These are phyloP conservation scores for Fusarium neocosmosporiellum DNA, from an alignment of 2,329 filamentous ascomycete genomes.

Conservation along the genomic window DNA sequence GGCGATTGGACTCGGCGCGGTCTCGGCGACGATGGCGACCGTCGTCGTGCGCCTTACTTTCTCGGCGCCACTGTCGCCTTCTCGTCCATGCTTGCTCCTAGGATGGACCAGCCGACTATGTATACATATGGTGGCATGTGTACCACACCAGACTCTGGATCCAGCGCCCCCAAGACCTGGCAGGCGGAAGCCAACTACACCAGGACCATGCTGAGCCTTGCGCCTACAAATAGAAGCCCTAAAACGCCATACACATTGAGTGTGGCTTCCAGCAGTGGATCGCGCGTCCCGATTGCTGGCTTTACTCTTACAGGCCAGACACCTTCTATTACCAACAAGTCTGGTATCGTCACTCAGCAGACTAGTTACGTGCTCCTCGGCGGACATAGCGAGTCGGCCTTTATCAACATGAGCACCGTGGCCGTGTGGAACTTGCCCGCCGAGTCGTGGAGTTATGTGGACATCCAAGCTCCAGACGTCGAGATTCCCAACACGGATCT, in stretches of 20 bases:
- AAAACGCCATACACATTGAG: constrained; percentile 50
- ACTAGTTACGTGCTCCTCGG: constrained; percentile 85
- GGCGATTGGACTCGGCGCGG: constrained; percentile 39
- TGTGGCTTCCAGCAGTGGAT: constrained; percentile 63
- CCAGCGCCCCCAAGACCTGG: constrained; percentile 64
- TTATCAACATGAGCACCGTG: constrained; percentile 93
- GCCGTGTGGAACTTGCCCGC: constrained; percentile 90
- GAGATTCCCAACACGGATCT: constrained; percentile 64
- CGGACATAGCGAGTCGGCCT: constrained; percentile 84
- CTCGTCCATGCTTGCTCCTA: constrained; percentile 67
- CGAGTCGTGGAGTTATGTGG: constrained; percentile 85
- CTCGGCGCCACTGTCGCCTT: constrained; percentile 73
- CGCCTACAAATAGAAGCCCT: constrained; percentile 53
- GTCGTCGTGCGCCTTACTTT: constrained; percentile 57
- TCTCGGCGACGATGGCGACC: constrained; percentile 33
- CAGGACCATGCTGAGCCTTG: constrained; percentile 78
- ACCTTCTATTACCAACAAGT: constrained; percentile 76
- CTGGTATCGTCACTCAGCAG: constrained; percentile 75
- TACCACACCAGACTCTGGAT: constrained; percentile 55
- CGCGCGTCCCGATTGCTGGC: constrained; percentile 83
- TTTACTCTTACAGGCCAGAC: constrained; percentile 82
- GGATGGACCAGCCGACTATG: constrained; percentile 64
- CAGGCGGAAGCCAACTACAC: constrained; percentile 80
- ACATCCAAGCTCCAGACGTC: constrained; percentile 62
- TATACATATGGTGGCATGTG: constrained; percentile 96